Evolutionary conservation across 306 rosid genomes (phyloP), one percentile per base, ranked within the genome.

Genomic region (Leucaena leucocephala): DNA sequence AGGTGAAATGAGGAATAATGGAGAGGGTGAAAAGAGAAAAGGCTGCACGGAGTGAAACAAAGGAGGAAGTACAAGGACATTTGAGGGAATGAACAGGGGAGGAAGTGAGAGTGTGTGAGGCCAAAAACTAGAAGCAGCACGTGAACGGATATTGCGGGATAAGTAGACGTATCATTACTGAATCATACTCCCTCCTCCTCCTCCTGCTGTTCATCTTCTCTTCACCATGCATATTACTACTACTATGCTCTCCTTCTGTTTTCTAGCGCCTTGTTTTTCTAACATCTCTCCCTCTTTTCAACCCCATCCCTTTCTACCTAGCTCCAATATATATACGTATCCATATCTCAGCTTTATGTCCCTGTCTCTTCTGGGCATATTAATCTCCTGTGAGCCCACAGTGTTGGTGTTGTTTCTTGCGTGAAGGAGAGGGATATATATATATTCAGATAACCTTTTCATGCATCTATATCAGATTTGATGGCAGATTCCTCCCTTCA

Each of bases 121-220:
- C 86, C 77, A 86, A 85, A 67, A 68, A 74, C 42, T 3, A 13
- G 19, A 44, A 43, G 38, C 14, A 39, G 64, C 94, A 83, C 86
- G 88, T 84, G 96, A 90, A 82, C 88, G 89, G 90, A 88, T 87
- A 75, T 80, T 69, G 85, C 84, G 86, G 91, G 82, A 89, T 89
- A 79, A 86, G 86, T 82, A 71, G 4, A 83, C 59, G 76, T 44
- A 76, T 73, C 61, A 72, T 65, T 77, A 57, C 44, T 39, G 49
- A 67, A 67, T 67, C 7, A 68, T 44, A 22, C 48, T 3, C 69
- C 5, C 17, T 21, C 5, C 44, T 36, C 27, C 27, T 67, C 50
- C 42, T 36, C 27, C 27, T 67, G 35, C 42, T 40, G 44, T 6
- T 62, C 8, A n/a, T 2, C 2, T 62, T 13, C 33, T 17, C n/a